Percentiles rank a stretch among this genome's conserved stretches.
Conservation (phyloP, 73 alveolate species). For the Paramecium primaurelia region DNA sequence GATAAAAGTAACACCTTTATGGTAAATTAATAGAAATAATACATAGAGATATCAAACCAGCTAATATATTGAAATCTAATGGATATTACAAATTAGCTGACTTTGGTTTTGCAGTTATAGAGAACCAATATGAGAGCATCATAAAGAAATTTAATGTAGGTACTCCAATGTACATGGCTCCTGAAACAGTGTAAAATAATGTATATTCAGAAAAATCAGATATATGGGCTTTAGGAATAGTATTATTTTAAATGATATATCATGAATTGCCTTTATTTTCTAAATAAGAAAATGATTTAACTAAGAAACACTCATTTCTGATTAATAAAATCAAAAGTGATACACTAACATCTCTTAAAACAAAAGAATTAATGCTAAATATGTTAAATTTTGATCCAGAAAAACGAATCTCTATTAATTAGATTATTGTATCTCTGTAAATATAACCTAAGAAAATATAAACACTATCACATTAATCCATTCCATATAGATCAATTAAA, state of each 20-base stretch:
- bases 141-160: slow-evolving; percentile 15
- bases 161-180: slow-evolving; percentile 70
- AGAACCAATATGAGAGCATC: not conserved
- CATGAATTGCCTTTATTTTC: not conserved
- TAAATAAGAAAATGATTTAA: not conserved
- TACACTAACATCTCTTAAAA: not conserved
- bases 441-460: not conserved
- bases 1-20: not conserved
- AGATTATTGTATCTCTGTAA: not conserved
- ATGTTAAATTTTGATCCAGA: not conserved
- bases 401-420: not conserved
- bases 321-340: not conserved
- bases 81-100: not conserved
- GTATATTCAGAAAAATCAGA: slow-evolving; percentile 62
- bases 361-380: not conserved
- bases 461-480: not conserved
- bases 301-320: not conserved
- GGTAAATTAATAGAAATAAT: not conserved
- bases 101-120: not conserved
- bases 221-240: slow-evolving; percentile 56
- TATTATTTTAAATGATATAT: not conserved
- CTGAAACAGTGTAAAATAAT: slow-evolving; percentile 56
- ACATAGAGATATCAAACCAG: slow-evolving; percentile 42
- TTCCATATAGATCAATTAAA: not conserved
- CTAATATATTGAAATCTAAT: not conserved